Conservation (phyloP, 1,284 basidiomycete species). For the Austroboletus novae-zelandiae region DNA sequence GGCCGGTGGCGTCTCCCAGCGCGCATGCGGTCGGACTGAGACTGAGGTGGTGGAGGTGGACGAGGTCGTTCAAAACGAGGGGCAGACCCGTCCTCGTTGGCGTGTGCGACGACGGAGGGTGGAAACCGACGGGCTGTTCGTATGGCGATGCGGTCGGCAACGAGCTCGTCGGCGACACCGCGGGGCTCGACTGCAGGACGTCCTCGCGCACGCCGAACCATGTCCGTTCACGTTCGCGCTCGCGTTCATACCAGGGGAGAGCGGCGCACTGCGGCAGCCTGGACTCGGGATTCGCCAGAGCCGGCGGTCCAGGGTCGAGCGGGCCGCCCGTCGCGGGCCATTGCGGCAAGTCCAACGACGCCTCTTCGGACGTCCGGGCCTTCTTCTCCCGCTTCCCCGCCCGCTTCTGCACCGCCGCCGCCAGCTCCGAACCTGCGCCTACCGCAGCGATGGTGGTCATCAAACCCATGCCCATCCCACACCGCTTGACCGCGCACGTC, state of each 20-base stretch:
- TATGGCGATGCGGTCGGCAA: background rate
- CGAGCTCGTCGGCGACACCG: slow-evolving; percentile 1
- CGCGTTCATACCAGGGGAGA: slow-evolving; percentile 2
- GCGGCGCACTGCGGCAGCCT: no score
- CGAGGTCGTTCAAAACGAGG: slow-evolving; percentile 16
- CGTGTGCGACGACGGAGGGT: background rate
- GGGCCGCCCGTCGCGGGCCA: slow-evolving; percentile 29
- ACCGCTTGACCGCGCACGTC: slow-evolving; percentile 52
- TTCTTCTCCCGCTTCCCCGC: background rate
- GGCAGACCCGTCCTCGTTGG: slow-evolving; percentile 12
- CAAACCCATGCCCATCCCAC: slow-evolving; percentile 16
- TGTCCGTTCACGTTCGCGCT: slow-evolving; percentile 1
- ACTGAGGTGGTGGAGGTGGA: slow-evolving; percentile 12
- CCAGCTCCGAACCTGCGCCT: no score
- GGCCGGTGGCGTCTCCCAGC: background rate
- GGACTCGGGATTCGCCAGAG: slow-evolving; percentile 16
- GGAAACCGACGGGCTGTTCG: background rate
- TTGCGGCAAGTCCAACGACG: background rate
- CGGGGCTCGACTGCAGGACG: background rate
- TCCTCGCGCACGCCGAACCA: background rate
- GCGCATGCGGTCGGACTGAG: slow-evolving; percentile 8
- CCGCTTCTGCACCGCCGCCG: background rate
- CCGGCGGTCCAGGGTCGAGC: slow-evolving; percentile 13
- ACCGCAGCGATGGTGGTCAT: background rate
- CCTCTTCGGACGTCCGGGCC: background rate